A percentile compares a stretch with the other conserved stretches of the same genome.
Conservation (phyloP, 495 filamentous ascomycete species). For the Lentithecium fluviatile region DNA sequence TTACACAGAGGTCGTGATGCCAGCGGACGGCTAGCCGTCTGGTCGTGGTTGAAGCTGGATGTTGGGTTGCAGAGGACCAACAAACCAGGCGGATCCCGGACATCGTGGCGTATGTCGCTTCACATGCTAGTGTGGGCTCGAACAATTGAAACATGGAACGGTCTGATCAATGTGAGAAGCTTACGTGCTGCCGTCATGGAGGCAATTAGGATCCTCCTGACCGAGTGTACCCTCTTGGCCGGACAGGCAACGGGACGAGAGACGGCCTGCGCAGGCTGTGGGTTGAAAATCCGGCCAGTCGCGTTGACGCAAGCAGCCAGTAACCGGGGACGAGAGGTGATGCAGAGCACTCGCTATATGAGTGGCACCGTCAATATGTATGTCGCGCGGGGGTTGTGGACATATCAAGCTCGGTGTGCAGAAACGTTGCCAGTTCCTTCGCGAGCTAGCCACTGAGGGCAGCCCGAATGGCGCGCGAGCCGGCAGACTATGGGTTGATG, state of each 20-base stretch:
- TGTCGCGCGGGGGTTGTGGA: conserved; percentile 26
- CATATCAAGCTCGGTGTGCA: conserved; percentile 22
- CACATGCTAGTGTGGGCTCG: conserved; percentile 27
- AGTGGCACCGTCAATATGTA: conserved; percentile 27
- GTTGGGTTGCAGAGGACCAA: conserved; percentile 24
- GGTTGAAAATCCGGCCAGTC: conserved; percentile 21
- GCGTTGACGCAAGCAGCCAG: conserved; percentile 20
- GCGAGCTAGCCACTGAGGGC: conserved; percentile 20
- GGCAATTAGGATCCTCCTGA: conserved; percentile 30
- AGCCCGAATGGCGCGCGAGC: conserved; percentile 15
- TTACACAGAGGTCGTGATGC: conserved; percentile 28
- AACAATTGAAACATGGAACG: conserved; percentile 14
- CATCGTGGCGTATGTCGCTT: conserved; percentile 13
- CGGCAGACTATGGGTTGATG: conserved; percentile 30
- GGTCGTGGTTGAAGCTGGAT: conserved; percentile 5
- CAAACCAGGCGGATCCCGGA: neutral
- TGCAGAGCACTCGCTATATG: conserved; percentile 23
- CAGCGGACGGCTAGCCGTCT: conserved; percentile 13
- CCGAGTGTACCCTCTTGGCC: conserved; percentile 33
- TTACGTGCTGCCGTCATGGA: conserved; percentile 14
- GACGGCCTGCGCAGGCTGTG: conserved; percentile 14
- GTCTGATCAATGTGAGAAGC: conserved; percentile 13
- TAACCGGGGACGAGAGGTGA: conserved; percentile 27
- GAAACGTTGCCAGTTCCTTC: conserved; percentile 18
- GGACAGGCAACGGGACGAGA: conserved; percentile 28